phyloP scores from a whole-genome alignment of 768 basidiomycete species.

The Pholiota molesta region DNA sequence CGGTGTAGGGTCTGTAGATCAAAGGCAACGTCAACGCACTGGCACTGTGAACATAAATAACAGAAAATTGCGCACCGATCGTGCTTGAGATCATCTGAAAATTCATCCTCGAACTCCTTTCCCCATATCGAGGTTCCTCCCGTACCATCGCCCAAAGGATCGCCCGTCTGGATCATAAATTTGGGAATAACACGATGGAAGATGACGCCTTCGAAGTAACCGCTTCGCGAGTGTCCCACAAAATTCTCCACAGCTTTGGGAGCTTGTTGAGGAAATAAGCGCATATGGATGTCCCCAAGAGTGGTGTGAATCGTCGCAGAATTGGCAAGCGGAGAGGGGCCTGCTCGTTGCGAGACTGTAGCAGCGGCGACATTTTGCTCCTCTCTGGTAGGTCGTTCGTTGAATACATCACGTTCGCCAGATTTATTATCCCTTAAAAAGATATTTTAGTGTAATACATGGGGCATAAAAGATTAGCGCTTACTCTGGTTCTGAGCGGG shows the following conservation, averaged over 20 bases:
- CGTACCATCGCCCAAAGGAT: conserved; percentile 93
- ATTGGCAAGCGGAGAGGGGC: conserved; percentile 74
- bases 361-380: conserved; percentile 87
- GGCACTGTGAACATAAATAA: neutral
- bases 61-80: conserved; percentile 67
- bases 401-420: conserved; percentile 95
- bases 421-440: conserved; percentile 74
- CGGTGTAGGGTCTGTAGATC: conserved; percentile 78
- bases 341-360: conserved; percentile 47
- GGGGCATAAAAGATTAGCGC: conserved; percentile 28
- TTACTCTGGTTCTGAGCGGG: conserved; percentile 86
- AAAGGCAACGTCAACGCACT: conserved; percentile 6
- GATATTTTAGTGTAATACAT: neutral
- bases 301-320: conserved; percentile 94
- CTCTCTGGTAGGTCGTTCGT: conserved; percentile 95
- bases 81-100: conserved; percentile 85
- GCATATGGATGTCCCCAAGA: conserved; percentile 89
- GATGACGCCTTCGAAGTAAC: conserved; percentile 90
- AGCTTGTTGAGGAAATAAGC: conserved; percentile 87
- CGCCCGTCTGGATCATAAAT: conserved; percentile 98
- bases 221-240: conserved; percentile 85
- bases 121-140: conserved; percentile 93
- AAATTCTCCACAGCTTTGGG: conserved; percentile 99
- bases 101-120: conserved; percentile 90
- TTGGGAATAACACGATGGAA: conserved; percentile 99